Percentiles rank a stretch among this genome's conserved stretches.
Conservation (phyloP, 768 basidiomycete species). For the Podaxis mareebaensis region DNA sequence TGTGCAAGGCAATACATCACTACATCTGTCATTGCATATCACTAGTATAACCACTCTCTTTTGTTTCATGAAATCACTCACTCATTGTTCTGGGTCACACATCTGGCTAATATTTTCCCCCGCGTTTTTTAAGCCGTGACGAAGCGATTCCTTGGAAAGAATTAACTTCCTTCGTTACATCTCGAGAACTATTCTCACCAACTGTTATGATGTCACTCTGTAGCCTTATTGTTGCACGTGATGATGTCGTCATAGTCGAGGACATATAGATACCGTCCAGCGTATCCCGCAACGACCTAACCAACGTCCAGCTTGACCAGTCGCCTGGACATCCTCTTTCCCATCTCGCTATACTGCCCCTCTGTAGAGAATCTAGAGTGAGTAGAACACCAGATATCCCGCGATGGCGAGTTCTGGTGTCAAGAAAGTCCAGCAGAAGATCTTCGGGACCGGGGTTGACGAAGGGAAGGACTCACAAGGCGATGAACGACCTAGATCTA, state of each 20-base stretch:
- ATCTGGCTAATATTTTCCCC: no score
- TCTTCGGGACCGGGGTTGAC: constrained; percentile 52
- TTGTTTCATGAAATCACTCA: no score
- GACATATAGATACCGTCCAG: background rate
- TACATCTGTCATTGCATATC: no score
- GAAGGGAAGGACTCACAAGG: constrained; percentile 18
- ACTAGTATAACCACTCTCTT: no score
- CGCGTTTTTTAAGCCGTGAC: no score
- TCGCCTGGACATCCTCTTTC: background rate
- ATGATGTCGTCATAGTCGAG: background rate
- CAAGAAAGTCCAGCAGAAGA: constrained; percentile 72
- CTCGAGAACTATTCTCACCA: background rate
- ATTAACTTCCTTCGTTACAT: no score
- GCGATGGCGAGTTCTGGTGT: constrained; percentile 42
- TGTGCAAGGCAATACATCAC: no score
- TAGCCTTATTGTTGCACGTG: background rate
- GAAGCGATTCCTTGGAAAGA: no score
- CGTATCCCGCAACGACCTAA: background rate
- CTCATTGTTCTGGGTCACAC: no score
- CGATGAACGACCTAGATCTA: background rate
- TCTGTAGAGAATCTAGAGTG: background rate
- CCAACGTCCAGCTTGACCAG: background rate
- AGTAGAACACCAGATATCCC: background rate
- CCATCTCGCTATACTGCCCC: background rate
- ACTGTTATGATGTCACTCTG: background rate